These are phyloP conservation scores for Lactifluus hygrophoroides DNA, from an alignment of 768 basidiomycete species.

Conservation along the genomic window DNA sequence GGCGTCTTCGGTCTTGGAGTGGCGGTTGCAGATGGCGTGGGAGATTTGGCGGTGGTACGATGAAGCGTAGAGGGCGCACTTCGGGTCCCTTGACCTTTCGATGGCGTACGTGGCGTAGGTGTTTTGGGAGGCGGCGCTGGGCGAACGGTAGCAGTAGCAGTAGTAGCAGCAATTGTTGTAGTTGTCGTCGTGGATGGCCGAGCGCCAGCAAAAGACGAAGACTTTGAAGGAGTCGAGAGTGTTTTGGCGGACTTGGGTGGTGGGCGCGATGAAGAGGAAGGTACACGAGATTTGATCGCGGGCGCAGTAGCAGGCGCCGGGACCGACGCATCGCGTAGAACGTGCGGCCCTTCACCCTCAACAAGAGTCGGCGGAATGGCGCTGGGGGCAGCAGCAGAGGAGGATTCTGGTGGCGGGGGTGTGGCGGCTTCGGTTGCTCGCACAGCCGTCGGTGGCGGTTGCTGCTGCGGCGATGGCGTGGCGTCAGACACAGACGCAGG, in stretches of 20 bases:
- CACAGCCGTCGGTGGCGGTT: background rate
- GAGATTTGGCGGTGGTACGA: constrained; percentile 20
- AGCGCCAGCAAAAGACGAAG: constrained; percentile 18
- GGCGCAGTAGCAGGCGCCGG: constrained; percentile 14
- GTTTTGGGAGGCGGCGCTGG: constrained; percentile 20
- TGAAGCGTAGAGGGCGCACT: constrained; percentile 20
- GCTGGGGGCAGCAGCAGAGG: background rate
- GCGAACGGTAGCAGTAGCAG: too few relatives aligned
- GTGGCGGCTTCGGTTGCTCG: background rate
- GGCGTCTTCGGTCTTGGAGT: constrained; percentile 27
- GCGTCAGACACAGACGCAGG: too few relatives aligned
- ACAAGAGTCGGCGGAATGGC: background rate
- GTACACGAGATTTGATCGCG: constrained; percentile 15
- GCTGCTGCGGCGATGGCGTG: too few relatives aligned
- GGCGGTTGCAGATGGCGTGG: constrained; percentile 29
- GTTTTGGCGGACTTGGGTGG: constrained; percentile 6
- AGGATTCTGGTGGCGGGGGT: background rate
- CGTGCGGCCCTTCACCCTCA: background rate
- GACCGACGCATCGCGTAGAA: background rate
- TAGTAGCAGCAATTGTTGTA: too few relatives aligned
- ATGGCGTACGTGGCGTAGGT: constrained; percentile 18
- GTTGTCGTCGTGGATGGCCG: constrained; percentile 17
- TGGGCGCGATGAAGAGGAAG: constrained; percentile 1
- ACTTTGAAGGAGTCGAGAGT: constrained; percentile 23
- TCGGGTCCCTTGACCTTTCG: constrained; percentile 17